A percentile compares a stretch with the other conserved stretches of the same genome.
Evolutionary conservation across 441 rosid species (phyloP).

Genomic region (Manihot esculenta): DNA sequence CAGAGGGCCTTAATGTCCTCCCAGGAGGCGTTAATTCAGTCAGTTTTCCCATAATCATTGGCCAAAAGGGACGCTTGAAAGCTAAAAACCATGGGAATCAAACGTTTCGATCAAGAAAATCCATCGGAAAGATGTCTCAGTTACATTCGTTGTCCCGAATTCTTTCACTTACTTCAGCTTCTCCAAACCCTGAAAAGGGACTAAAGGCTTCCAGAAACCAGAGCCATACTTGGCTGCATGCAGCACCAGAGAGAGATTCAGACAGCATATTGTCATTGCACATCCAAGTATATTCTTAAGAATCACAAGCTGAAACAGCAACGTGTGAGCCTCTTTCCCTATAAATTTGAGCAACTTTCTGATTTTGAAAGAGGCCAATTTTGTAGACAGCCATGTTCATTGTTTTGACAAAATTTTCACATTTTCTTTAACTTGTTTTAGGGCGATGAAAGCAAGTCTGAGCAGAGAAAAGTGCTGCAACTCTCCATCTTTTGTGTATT

Average conservation of each 20-base stretch:
- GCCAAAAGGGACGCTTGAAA: slow-evolving; percentile 38
- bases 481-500: background rate
- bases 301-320: slow-evolving; percentile 24
- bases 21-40: slow-evolving; percentile 29
- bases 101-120: slow-evolving; percentile 30
- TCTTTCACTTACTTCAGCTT: slow-evolving; percentile 30
- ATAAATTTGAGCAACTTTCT: slow-evolving; percentile 6
- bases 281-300: slow-evolving; percentile 19
- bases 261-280: slow-evolving; percentile 63
- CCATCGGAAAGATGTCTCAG: slow-evolving; percentile 37
- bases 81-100: slow-evolving; percentile 31
- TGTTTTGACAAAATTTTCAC: background rate
- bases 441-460: background rate
- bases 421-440: background rate
- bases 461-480: slow-evolving; percentile 2
- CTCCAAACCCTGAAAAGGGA: slow-evolving; percentile 16
- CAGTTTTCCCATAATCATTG: slow-evolving; percentile 35
- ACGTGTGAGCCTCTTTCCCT: slow-evolving; percentile 10
- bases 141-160: slow-evolving; percentile 46
- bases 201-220: slow-evolving; percentile 25
- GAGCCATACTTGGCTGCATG: slow-evolving; percentile 34
- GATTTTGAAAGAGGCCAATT: slow-evolving; percentile 14
- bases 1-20: slow-evolving; percentile 21
- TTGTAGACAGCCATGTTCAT: slow-evolving; percentile 16
- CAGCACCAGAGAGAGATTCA: slow-evolving; percentile 46